Conservation (phyloP, 2,329 filamentous ascomycete species). For the Neonectria neomacrospora region DNA sequence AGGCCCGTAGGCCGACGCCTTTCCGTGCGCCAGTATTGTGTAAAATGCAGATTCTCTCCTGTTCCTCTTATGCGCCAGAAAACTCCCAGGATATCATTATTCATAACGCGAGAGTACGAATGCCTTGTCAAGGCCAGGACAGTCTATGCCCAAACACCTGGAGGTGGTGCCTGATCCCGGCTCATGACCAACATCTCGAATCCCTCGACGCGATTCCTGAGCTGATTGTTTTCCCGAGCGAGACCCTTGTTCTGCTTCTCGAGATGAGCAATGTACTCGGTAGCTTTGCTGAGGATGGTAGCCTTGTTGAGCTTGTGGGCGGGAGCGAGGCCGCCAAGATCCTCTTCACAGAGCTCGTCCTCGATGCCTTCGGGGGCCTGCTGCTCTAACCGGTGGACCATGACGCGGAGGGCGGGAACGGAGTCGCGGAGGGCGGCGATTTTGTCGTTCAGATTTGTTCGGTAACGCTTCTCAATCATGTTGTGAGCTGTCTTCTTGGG, state of each 20-base stretch:
- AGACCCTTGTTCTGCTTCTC: conserved; percentile 50
- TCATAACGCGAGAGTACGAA: conserved; percentile 39
- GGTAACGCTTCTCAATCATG: conserved; percentile 95
- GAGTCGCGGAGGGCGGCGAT: conserved; percentile 90
- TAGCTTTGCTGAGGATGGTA: conserved; percentile 67
- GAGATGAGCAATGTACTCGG: conserved; percentile 52
- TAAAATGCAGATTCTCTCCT: conserved; percentile 27
- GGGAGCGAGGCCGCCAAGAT: conserved; percentile 78
- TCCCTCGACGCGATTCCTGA: conserved; percentile 46
- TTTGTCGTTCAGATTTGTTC: conserved; percentile 95
- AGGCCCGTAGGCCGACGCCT: conserved; percentile 32
- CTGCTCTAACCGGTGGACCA: conserved; percentile 69
- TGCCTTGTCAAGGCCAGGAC: conserved; percentile 26
- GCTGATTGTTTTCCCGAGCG: conserved; percentile 47
- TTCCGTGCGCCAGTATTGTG: conserved; percentile 31
- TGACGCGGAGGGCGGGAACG: conserved; percentile 85
- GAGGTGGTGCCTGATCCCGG: conserved; percentile 38
- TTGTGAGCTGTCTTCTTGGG: conserved; percentile 93
- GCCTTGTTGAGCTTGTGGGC: conserved; percentile 95
- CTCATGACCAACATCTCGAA: conserved; percentile 47
- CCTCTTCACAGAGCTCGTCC: conserved; percentile 74
- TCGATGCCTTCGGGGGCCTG: conserved; percentile 66
- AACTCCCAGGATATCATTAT: conserved; percentile 42
- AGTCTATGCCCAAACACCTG: conserved; percentile 43
- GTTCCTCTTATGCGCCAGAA: conserved; percentile 34